phyloP scores from a whole-genome alignment of 768 basidiomycete genomes.

The Boletus patriciae region DNA sequence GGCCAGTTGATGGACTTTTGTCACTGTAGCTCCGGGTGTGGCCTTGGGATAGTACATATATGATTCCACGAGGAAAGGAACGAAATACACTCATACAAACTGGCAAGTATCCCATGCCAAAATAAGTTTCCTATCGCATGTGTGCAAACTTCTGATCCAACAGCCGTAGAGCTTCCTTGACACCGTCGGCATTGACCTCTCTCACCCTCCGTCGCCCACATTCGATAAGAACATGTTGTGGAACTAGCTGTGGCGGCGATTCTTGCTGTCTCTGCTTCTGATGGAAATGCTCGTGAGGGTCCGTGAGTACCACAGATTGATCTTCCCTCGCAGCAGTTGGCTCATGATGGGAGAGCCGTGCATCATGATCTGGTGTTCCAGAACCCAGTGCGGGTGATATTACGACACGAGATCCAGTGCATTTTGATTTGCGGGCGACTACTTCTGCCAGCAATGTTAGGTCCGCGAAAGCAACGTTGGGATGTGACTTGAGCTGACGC shows the following conservation, averaged over 20 bases:
- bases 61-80: neutral
- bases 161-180: constrained; percentile 71
- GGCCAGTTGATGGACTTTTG: neutral
- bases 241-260: constrained; percentile 54
- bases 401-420: constrained; percentile 66
- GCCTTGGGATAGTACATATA: constrained; percentile 6
- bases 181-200: constrained; percentile 71
- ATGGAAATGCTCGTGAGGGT: constrained; percentile 54
- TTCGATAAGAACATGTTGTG: constrained; percentile 59
- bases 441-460: constrained; percentile 84
- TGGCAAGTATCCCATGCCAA: neutral
- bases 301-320: constrained; percentile 48
- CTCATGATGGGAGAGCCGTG: constrained; percentile 13
- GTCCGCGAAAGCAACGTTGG: constrained; percentile 84
- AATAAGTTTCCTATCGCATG: constrained; percentile 23
- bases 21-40: neutral
- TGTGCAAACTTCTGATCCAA: constrained; percentile 64
- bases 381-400: constrained; percentile 55
- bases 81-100: neutral
- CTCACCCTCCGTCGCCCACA: constrained; percentile 62
- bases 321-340: constrained; percentile 21
- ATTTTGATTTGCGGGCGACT: constrained; percentile 78
- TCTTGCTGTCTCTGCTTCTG: constrained; percentile 42
- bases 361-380: constrained; percentile 46
- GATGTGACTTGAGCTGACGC: constrained; percentile 83